Conservation (phyloP, 2,329 filamentous ascomycete species). For the Cytospora schulzeri region DNA sequence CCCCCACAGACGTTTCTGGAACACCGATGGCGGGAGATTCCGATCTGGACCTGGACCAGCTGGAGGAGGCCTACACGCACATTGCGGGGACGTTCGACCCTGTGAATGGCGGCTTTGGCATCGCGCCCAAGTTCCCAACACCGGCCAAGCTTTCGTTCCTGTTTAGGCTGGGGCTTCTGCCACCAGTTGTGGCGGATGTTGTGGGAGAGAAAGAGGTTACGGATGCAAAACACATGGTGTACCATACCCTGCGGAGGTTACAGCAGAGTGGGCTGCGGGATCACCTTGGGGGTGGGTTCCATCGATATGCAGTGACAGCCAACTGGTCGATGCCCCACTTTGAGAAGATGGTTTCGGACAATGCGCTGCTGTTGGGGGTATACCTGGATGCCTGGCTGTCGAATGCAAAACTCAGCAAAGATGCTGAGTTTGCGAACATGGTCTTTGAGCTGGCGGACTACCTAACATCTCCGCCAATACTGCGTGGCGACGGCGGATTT, state of each 20-base stretch:
- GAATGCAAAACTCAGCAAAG: slow-evolving; percentile 40
- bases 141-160: slow-evolving; percentile 84
- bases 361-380: slow-evolving; percentile 79
- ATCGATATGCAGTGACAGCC: slow-evolving; percentile 82
- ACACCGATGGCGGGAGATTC: slow-evolving; percentile 46
- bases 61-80: slow-evolving; percentile 86
- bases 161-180: slow-evolving; percentile 72
- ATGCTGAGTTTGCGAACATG: slow-evolving; percentile 73
- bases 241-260: slow-evolving; percentile 79
- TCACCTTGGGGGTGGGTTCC: slow-evolving; percentile 59
- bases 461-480: slow-evolving; percentile 71
- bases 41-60: slow-evolving; percentile 81
- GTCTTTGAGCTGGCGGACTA: slow-evolving; percentile 87
- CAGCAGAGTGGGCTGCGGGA: slow-evolving; percentile 57
- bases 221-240: slow-evolving; percentile 74
- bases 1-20: slow-evolving; percentile 23
- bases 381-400: slow-evolving; percentile 85
- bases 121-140: slow-evolving; percentile 86
- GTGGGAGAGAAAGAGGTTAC: slow-evolving; percentile 79
- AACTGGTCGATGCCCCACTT: slow-evolving; percentile 97
- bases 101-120: slow-evolving; percentile 76
- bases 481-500: slow-evolving; percentile 72
- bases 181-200: slow-evolving; percentile 76
- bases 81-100: slow-evolving; percentile 81
- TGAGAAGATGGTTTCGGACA: slow-evolving; percentile 95